Conservation (phyloP, 148 eudicot species). For the Limonium bicolor region DNA sequence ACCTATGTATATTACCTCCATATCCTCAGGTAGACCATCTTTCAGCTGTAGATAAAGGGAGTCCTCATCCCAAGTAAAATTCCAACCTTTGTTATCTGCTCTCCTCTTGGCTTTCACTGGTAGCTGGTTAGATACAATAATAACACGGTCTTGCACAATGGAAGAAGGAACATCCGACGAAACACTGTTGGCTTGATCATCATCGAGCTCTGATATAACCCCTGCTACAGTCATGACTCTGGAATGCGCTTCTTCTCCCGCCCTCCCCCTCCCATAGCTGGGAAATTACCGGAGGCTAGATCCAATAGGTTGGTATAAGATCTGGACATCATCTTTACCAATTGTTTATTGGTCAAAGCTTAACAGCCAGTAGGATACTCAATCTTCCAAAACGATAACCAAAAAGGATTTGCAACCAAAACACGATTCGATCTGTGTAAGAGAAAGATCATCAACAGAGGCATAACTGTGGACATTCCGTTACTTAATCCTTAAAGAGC, state of each 20-base stretch:
- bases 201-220: conserved; percentile 45
- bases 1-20: conserved; percentile 48
- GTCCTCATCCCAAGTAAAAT: conserved; percentile 53
- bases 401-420: not conserved
- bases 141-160: conserved; percentile 29
- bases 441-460: too few species aligned
- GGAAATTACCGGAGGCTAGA: conserved; percentile 27
- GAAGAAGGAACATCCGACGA: conserved; percentile 43
- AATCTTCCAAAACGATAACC: not conserved
- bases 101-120: conserved; percentile 41
- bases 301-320: conserved; percentile 30
- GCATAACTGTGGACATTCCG: too few species aligned
- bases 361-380: not conserved
- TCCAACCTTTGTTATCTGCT: conserved; percentile 48
- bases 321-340: conserved; percentile 17
- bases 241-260: conserved; percentile 31
- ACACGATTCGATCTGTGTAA: not conserved
- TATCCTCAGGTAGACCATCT: conserved; percentile 52
- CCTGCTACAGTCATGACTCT: conserved; percentile 53
- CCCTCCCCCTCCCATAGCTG: conserved; percentile 25
- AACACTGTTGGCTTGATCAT: conserved; percentile 40
- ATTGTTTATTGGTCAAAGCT: not conserved
- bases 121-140: conserved; percentile 44
- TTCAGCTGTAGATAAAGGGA: conserved; percentile 33
- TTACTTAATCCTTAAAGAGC: too few species aligned